Base-by-base conservation (phyloP, 345 rosid genomes). In the Ceriops zippeliana region DNA sequence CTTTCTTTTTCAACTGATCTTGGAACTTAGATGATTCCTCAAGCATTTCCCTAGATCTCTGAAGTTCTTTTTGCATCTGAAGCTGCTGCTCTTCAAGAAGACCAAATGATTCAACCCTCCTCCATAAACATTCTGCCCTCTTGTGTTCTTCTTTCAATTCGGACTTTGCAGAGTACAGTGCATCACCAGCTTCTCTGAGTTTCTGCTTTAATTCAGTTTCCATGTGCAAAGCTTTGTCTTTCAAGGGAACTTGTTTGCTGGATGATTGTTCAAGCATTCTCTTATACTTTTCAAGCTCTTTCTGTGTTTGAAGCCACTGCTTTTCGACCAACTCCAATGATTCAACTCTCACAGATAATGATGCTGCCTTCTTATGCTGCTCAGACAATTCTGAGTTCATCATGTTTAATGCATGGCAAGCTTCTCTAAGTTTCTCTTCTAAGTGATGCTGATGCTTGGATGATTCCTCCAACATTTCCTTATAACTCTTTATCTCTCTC, bases 1-100 rank as follows among this genome's bases (percentile, higher is more conserved):
- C 59, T 56, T 56, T 5, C 24, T 56, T 27, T 24, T 56, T 27
- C 59, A 56, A 56, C 7, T 27, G 31, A 56, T 24, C 30, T 24
- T 56, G 59, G 59, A 27, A n/a, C 59, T 56, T 56, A 27, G 26
- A 56, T 24, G 59, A 56, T 56, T 24, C 59, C 30, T 56, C 59
- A 56, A 56, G 31, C 59, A 24, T 56, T 56, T 56, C 59, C 59
- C 24, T 56, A 1, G 15, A 24, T 16, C 26, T 56, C 16, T 24
- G 16, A 16, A 56, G 59, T 24, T 56, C 59, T 24, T 24, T 56
- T 26, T 56, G 59, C 59, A 56, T 56, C 59, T 56, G 28, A 27
- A 24, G 30, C 31, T 56, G 59, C 59, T 56, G 28, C 59, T 56
- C 28, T 20, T 56, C 24, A 13, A 56, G 26, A 6, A 24, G 13